These are phyloP conservation scores for Solanum hybrid DNA, from an alignment of 305 asterid genomes.

Conservation along the genomic window DNA sequence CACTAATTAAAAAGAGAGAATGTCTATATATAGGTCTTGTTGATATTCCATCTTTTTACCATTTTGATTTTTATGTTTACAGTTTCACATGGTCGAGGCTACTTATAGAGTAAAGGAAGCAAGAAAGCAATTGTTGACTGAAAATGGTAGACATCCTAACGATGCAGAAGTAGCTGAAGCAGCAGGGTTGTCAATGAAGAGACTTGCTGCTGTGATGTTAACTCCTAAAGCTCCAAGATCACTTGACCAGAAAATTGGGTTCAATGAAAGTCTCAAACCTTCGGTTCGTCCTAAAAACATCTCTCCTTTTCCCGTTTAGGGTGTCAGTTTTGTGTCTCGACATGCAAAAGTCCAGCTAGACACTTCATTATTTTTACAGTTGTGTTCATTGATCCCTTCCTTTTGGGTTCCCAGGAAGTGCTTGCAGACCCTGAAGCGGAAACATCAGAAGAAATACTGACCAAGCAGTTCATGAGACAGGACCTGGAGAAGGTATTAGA, in stretches of 20 bases:
- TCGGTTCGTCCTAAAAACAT: slow-evolving; percentile 33
- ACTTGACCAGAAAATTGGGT: slow-evolving; percentile 82
- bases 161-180: slow-evolving; percentile 82
- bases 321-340: background rate
- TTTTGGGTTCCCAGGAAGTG: slow-evolving; percentile 48
- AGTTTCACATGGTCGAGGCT: slow-evolving; percentile 95
- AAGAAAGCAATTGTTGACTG: slow-evolving; percentile 56
- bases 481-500: slow-evolving; percentile 66
- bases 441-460: slow-evolving; percentile 64
- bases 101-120: slow-evolving; percentile 91
- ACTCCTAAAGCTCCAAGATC: slow-evolving; percentile 88
- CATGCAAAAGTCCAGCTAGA: background rate
- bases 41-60: background rate
- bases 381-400: background rate
- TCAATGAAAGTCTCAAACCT: slow-evolving; percentile 64
- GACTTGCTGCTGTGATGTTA: slow-evolving; percentile 63
- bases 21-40: background rate
- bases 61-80: slow-evolving; percentile 2
- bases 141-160: slow-evolving; percentile 62
- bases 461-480: slow-evolving; percentile 66
- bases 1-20: background rate
- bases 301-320: background rate
- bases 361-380: background rate
- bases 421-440: slow-evolving; percentile 83
- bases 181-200: slow-evolving; percentile 81